These are phyloP conservation scores for Citrus unshiu DNA, from an alignment of 345 rosid genomes.

Conservation along the genomic window DNA sequence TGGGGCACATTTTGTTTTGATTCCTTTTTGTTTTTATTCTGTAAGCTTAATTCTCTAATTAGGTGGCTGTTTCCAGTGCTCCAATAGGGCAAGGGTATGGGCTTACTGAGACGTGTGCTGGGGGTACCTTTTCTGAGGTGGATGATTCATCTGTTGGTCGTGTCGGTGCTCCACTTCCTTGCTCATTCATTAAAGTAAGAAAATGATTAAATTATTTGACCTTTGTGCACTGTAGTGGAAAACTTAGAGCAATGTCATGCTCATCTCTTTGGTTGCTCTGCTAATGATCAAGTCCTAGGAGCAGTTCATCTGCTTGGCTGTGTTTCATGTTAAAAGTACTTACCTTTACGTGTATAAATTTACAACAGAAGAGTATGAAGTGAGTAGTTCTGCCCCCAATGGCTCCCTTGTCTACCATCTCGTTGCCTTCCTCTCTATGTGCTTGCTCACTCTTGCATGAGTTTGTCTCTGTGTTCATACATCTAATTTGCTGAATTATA, in stretches of 20 bases:
- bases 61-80: slow-evolving; percentile 51
- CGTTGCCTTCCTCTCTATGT: background rate
- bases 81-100: slow-evolving; percentile 99
- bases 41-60: background rate
- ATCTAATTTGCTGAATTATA: background rate
- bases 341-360: background rate
- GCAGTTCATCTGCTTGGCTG: background rate
- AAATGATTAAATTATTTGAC: background rate
- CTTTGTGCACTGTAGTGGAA: slow-evolving; percentile 6
- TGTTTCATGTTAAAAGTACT: background rate
- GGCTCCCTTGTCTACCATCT: background rate
- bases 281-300: background rate
- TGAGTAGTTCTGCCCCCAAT: background rate
- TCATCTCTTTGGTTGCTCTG: background rate
- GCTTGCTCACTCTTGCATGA: background rate
- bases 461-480: background rate
- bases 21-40: slow-evolving; percentile 5
- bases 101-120: slow-evolving; percentile 98
- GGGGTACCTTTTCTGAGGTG: slow-evolving; percentile 94
- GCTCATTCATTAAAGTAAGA: slow-evolving; percentile 85
- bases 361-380: background rate
- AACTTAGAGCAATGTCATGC: background rate
- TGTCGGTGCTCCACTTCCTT: slow-evolving; percentile 95
- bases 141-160: slow-evolving; percentile 97
- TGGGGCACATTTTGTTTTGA: background rate